A percentile compares a stretch with the other conserved stretches of the same genome.
Evolutionary conservation across 768 basidiomycete genomes (phyloP).

Genomic region (Boletus sp.): DNA sequence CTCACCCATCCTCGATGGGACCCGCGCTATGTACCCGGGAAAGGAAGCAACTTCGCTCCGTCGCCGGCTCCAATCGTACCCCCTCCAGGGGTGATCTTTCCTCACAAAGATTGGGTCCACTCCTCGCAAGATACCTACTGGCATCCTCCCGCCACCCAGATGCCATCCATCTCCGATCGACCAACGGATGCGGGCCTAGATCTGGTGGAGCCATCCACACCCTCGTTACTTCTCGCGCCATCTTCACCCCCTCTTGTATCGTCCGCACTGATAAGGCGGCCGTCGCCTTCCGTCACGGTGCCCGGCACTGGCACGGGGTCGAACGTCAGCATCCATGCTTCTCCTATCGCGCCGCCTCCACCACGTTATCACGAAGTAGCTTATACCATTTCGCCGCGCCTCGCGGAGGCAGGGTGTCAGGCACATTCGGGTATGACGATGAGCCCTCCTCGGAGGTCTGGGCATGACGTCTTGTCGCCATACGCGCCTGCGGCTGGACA

Average conservation of each 20-base stretch:
- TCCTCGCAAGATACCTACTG: conserved; percentile 15
- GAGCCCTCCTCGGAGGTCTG: conserved; percentile 19
- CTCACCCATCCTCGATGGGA: conserved; percentile 12
- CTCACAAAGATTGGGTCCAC: conserved; percentile 17
- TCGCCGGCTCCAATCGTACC: conserved; percentile 17
- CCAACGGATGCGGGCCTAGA: background rate
- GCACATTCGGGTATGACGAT: conserved; percentile 13
- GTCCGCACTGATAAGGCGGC: conserved; percentile 14
- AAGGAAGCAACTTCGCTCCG: conserved; percentile 6
- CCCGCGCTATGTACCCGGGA: conserved; percentile 1
- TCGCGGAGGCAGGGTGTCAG: conserved; percentile 26
- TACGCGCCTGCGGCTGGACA: background rate
- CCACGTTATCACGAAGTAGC: conserved; percentile 22
- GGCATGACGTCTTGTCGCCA: conserved; percentile 8
- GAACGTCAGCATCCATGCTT: conserved; percentile 6
- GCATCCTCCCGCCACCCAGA: conserved; percentile 1
- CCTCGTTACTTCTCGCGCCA: conserved; percentile 16
- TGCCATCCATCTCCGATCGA: conserved; percentile 6
- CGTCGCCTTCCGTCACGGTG: conserved; percentile 8
- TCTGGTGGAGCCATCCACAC: conserved; percentile 7
- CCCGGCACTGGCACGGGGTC: background rate
- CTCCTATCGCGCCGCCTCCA: conserved; percentile 14
- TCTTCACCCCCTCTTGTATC: conserved; percentile 11
- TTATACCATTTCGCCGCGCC: conserved; percentile 13
- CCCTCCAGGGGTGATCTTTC: conserved; percentile 28